Evolutionary conservation across 805 yeast genomes (phyloP), one percentile per base, ranked within the genome.

Genomic region (Hemisphaericaspora nanyangensis): DNA sequence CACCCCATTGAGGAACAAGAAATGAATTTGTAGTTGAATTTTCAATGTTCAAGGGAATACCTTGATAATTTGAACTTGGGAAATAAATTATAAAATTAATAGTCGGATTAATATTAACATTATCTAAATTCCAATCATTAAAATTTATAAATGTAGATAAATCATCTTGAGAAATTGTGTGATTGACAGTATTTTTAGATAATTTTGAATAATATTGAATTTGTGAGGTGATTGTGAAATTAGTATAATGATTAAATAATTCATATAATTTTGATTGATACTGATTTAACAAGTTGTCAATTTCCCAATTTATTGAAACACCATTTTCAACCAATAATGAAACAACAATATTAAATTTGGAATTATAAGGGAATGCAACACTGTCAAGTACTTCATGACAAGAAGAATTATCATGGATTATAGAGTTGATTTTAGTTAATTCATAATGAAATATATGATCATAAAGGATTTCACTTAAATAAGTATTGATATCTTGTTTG

Each of bases 1-100:
- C 96, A 8, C 93, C 95, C 86, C 95, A 90, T 60, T 85, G 95
- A 6, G 96, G 95, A 17, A 91, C 77, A 33, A 85, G 59, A 53
- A 83, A 89, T 39, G 81, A 78, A 56, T 74, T 82, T 34, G 79
- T 65, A 52, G 38, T 39, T 5, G 70, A 70, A 40, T 71, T 61
- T 32, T 65, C 74, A 34, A 83, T 76, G 5, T 43, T 48, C 51
- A 79, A 67, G 17, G 79, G 87, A 42, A 66, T 58, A 19, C 61
- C 64, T 18, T 67, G 62, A 28, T 60, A 51, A 43, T 62, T 61
- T 15, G 58, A 39, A 5, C 73, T 65, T 2, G 95, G 89, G 38
- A 80, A 72, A 51, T 80, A 86, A 1, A 82, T 60, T 15, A 85
- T 68, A 51, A 91, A 80, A 58, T 89, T 86, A 44, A 86, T 57